Percentiles rank a stretch among this genome's conserved stretches.
Evolutionary conservation across 768 basidiomycete species (phyloP).

Genomic region (Rossbeevera mucosa): DNA sequence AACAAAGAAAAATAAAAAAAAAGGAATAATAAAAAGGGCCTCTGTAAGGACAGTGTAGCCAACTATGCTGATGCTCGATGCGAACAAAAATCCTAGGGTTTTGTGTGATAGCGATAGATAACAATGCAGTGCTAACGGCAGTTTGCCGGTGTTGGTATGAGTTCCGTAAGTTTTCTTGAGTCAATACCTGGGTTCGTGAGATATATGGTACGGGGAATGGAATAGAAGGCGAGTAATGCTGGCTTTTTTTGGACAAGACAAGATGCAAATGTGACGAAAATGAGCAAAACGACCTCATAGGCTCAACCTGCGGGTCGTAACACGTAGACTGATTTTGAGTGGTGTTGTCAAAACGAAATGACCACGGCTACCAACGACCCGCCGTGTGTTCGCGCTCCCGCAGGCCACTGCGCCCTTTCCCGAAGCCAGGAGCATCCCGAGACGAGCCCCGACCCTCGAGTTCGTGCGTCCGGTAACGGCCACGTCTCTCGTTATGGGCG

Average conservation of each 20-base stretch:
- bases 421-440: constrained; percentile 56
- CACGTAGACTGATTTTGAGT: constrained; percentile 11
- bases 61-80: constrained; percentile 28
- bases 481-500: constrained; percentile 37
- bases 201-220: constrained; percentile 33
- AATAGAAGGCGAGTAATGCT: constrained; percentile 26
- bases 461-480: constrained; percentile 52
- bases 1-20: constrained; percentile 1
- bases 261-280: constrained; percentile 17
- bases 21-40: constrained; percentile 4
- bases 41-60: constrained; percentile 17
- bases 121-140: constrained; percentile 30
- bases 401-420: constrained; percentile 62
- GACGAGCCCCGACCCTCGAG: constrained; percentile 40
- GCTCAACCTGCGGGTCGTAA: constrained; percentile 18
- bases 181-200: constrained; percentile 30
- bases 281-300: constrained; percentile 17
- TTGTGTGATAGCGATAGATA: constrained; percentile 30
- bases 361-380: constrained; percentile 20
- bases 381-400: constrained; percentile 37
- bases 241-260: constrained; percentile 28
- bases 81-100: constrained; percentile 17
- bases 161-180: constrained; percentile 32
- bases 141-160: constrained; percentile 28
- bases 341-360: constrained; percentile 2